These are phyloP conservation scores for Penstemon newberryi DNA, from an alignment of 257 asterid genomes.

Conservation along the genomic window DNA sequence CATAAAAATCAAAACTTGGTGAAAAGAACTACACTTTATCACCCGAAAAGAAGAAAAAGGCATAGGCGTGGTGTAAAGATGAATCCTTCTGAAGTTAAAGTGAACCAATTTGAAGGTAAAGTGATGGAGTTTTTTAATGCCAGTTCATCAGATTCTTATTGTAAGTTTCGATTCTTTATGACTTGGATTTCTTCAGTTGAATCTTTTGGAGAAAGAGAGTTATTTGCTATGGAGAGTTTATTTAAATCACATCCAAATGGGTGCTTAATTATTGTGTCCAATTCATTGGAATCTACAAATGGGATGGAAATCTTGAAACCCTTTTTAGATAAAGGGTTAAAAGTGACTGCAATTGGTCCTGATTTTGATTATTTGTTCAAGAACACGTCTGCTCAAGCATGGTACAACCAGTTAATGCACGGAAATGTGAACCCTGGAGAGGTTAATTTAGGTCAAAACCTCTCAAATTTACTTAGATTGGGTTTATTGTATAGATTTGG, in stretches of 20 bases:
- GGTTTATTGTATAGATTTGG: slow-evolving; percentile 83
- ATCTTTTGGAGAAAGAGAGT: slow-evolving; percentile 68
- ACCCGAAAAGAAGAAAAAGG: slow-evolving; percentile 33
- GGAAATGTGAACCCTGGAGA: slow-evolving; percentile 74
- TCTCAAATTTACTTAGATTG: slow-evolving; percentile 78
- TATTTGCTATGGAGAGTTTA: slow-evolving; percentile 52
- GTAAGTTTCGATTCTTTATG: slow-evolving; percentile 72
- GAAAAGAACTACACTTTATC: slow-evolving; percentile 32
- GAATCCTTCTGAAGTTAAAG: slow-evolving; percentile 27
- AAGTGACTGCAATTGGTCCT: slow-evolving; percentile 63
- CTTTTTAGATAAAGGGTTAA: slow-evolving; percentile 55
- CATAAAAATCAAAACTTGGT: slow-evolving; percentile 49
- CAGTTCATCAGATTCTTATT: slow-evolving; percentile 37
- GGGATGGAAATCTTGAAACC: slow-evolving; percentile 64
- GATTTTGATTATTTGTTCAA: slow-evolving; percentile 63
- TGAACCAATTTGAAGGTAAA: slow-evolving; percentile 49
- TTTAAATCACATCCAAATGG: slow-evolving; percentile 69
- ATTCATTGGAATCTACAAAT: slow-evolving; percentile 64
- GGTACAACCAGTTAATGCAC: slow-evolving; percentile 58
- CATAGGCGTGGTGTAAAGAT: slow-evolving; percentile 36
- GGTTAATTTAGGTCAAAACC: slow-evolving; percentile 80
- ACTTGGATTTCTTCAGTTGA: slow-evolving; percentile 75
- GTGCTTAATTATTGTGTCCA: slow-evolving; percentile 67
- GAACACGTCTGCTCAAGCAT: slow-evolving; percentile 60
- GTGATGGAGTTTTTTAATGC: slow-evolving; percentile 53